Base-by-base conservation (phyloP, 75 land plant genomes). In the Pinus albicaulis region DNA sequence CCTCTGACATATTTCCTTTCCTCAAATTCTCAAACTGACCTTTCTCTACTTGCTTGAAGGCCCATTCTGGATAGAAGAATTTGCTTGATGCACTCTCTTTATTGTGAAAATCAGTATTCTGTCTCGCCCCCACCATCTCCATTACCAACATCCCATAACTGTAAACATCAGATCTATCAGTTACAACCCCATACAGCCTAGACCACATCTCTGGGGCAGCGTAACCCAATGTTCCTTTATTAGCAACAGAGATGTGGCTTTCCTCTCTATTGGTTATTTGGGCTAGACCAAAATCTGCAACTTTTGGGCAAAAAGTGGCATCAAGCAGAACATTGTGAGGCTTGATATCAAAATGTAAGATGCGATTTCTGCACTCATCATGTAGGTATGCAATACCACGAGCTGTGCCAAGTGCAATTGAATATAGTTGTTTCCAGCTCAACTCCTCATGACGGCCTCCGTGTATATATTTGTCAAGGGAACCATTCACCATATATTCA, bases 271-370 rank as follows among this genome's bases (percentile, higher is more conserved):
- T 76, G n/a, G 81, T 84, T 20, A 89, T 76, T 60, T 79, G 68
- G 53, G 92, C 92, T 19, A 89, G 77, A 11, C 92, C 92, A 60
- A 89, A 89, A 57, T 89, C 89, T 3, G 89, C 92, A 4, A 89
- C 85, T 19, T 86, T 79, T 4, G 89, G 87, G 0, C 64, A 82
- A 41, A 84, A 87, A 16, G 78, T 59, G 25, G 66, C 86, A 73
- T 83, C 85, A 57, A 87, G 70, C 4, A 87, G 71, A 12, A 87
- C 69, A 74, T 87, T 87, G 12, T 17, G 70, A 4, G 78, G 78
- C 78, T 76, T 76, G 34, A 81, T 81, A n/a, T 60, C 62, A 24
- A n/a, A 60, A 12, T 60, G 62, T 3, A 60, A 3, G 25, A 60
- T 60, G 13, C 13, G 22, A 25, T 17, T 63, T 63, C 19, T 11